Percentiles rank a stretch among this genome's conserved stretches.
Evolutionary conservation across 2,329 filamentous ascomycete species (phyloP).

Genomic region (Diaporthe vexans): DNA sequence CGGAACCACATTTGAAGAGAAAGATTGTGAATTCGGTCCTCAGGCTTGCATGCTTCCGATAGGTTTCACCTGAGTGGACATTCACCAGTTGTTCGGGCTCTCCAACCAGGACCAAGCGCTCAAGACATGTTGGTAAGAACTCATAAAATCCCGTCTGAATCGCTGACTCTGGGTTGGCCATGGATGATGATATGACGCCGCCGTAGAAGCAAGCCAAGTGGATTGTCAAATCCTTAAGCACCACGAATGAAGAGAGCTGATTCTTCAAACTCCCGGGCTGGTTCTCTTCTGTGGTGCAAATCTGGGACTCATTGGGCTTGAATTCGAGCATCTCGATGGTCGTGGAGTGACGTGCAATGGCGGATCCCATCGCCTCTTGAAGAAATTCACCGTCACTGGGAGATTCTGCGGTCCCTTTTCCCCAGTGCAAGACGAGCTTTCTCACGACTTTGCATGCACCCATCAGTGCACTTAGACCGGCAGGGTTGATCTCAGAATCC

Average conservation of each 20-base stretch:
- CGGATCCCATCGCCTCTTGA: neutral
- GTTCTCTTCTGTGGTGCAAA: neutral
- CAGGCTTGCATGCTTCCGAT: neutral
- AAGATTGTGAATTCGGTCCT: neutral
- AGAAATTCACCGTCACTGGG: neutral
- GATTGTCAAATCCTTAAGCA: slow-evolving; percentile 1
- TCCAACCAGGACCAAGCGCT: slow-evolving; percentile 4
- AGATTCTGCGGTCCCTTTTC: neutral
- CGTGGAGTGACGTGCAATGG: slow-evolving; percentile 7
- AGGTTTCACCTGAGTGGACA: rapidly evolving
- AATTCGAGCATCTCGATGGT: slow-evolving; percentile 16
- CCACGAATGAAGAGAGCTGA: neutral
- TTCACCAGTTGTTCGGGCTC: neutral
- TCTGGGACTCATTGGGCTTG: slow-evolving; percentile 1
- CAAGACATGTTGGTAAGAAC: neutral
- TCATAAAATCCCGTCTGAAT: neutral
- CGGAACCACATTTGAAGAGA: neutral
- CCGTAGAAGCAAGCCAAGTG: slow-evolving; percentile 14
- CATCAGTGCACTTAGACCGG: neutral
- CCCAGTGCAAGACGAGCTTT: slow-evolving; percentile 27
- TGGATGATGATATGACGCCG: neutral
- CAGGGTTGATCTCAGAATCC: neutral
- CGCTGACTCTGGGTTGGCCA: neutral
- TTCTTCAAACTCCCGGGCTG: neutral
- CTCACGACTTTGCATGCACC: neutral